Conservation (phyloP, 148 eudicot species). For the Euryodendron excelsum region DNA sequence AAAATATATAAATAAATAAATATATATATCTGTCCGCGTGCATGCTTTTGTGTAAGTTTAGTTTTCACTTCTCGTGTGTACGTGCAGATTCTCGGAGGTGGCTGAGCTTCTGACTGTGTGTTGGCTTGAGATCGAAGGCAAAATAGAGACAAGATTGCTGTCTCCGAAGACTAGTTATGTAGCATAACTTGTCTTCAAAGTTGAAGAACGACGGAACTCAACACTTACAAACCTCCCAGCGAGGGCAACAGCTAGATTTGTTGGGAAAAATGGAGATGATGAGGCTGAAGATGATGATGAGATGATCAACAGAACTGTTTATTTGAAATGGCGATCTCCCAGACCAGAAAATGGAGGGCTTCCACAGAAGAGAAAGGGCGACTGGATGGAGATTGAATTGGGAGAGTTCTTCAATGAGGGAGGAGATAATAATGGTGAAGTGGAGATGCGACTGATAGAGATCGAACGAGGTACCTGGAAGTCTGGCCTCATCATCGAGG, state of each 20-base stretch:
- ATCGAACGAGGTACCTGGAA: conserved; percentile 41
- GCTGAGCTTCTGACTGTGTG: conserved; percentile 12
- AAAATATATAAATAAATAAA: too few species aligned
- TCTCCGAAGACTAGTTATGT: conserved; percentile 20
- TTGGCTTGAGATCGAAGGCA: conserved; percentile 20
- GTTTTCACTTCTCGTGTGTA: not conserved
- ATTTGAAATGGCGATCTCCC: not conserved
- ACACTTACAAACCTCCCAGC: not conserved
- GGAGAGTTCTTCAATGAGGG: conserved; percentile 37
- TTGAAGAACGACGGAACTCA: not conserved
- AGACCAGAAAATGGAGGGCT: not conserved
- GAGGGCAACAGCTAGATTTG: not conserved
- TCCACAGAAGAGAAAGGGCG: conserved; percentile 43
- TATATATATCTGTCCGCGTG: too few species aligned
- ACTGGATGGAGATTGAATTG: conserved; percentile 61
- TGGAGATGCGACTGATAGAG: conserved; percentile 43
- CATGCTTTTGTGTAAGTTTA: too few species aligned
- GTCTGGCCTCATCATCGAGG: conserved; percentile 56
- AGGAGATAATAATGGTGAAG: conserved; percentile 30
- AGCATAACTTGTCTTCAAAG: conserved; percentile 13
- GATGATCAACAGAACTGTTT: conserved; percentile 21
- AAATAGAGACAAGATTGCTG: conserved; percentile 6
- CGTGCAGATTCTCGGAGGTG: conserved; percentile 17
- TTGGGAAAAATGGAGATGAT: conserved; percentile 20
- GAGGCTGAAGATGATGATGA: conserved; percentile 7